A percentile compares a stretch with the other conserved stretches of the same genome.
phyloP scores from a whole-genome alignment of 2,329 filamentous ascomycete species.

The Rutstroemia sp. region DNA sequence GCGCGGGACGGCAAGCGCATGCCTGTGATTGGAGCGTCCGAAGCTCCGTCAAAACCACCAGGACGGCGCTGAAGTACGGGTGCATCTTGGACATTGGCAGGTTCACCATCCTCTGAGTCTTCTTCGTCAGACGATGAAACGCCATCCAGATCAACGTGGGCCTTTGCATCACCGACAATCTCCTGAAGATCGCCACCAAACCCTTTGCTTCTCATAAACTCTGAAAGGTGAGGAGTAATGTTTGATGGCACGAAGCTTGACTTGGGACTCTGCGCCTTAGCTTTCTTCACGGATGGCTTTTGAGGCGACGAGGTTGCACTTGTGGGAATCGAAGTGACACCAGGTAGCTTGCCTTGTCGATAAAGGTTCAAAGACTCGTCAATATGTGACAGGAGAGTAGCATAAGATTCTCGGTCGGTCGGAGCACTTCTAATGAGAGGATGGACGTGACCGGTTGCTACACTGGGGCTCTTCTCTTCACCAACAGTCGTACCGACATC shows the following conservation, averaged over 20 bases:
- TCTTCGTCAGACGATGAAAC: constrained; percentile 42
- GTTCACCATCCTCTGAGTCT: constrained; percentile 45
- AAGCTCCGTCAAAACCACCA: constrained; percentile 29
- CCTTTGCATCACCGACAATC: constrained; percentile 54
- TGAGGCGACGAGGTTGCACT: constrained; percentile 20
- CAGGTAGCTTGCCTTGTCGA: constrained; percentile 43
- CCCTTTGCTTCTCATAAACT: constrained; percentile 54
- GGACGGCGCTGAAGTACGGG: constrained; percentile 29
- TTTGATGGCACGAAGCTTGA: constrained; percentile 44
- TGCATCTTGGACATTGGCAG: constrained; percentile 26
- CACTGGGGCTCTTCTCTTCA: constrained; percentile 32
- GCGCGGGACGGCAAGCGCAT: constrained; percentile 55
- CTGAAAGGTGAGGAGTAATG: constrained; percentile 60
- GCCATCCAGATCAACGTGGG: constrained; percentile 42
- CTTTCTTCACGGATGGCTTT: constrained; percentile 18
- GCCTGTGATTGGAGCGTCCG: constrained; percentile 30
- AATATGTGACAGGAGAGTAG: constrained; percentile 45
- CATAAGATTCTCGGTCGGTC: constrained; percentile 44
- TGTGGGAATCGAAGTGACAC: constrained; percentile 39
- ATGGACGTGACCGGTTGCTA: constrained; percentile 47
- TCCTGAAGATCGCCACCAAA: constrained; percentile 54
- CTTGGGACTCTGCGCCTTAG: constrained; percentile 24
- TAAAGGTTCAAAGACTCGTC: constrained; percentile 46
- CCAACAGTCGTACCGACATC: constrained; percentile 44
- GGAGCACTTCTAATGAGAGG: constrained; percentile 52